Percentiles rank a stretch among this genome's conserved stretches.
Conservation (phyloP, 1,284 basidiomycete species). For the Inonotus obliquus region DNA sequence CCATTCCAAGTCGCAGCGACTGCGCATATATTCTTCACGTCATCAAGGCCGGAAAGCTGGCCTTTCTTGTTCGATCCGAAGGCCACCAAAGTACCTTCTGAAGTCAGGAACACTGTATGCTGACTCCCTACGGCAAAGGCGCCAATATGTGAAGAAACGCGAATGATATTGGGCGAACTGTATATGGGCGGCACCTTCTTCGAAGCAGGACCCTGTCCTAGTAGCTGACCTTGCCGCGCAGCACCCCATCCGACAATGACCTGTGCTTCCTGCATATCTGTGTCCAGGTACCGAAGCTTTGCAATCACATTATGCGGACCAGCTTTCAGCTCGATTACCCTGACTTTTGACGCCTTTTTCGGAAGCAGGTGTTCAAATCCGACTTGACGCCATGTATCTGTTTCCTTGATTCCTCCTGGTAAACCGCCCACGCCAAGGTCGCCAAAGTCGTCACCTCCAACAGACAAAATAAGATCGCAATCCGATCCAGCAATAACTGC, state of each 20-base stretch:
- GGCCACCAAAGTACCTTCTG: conserved; percentile 42
- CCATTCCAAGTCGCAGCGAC: conserved; percentile 81
- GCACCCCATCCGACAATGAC: conserved; percentile 77
- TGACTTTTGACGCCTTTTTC: conserved; percentile 3
- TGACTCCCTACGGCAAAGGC: conserved; percentile 59
- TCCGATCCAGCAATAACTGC: conserved; percentile 45
- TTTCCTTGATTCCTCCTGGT: conserved; percentile 14
- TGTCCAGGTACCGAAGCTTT: conserved; percentile 31
- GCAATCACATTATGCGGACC: conserved; percentile 72
- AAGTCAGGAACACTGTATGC: conserved; percentile 58
- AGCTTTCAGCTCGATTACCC: conserved; percentile 27
- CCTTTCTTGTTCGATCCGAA: conserved; percentile 68
- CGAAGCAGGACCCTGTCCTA: conserved; percentile 37
- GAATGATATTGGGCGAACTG: conserved; percentile 33
- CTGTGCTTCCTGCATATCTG: conserved; percentile 23
- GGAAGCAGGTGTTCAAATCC: conserved; percentile 36
- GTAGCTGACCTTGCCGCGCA: conserved; percentile 75
- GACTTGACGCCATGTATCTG: conserved; percentile 36
- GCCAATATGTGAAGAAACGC: conserved; percentile 29
- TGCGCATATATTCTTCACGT: conserved; percentile 25
- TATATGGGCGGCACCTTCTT: conserved; percentile 27
- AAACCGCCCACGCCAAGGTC: conserved; percentile 56
- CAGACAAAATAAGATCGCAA: conserved; percentile 66
- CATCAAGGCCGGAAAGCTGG: conserved; percentile 51
- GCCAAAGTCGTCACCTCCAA: conserved; percentile 82